A percentile compares a stretch with the other conserved stretches of the same genome.
phyloP scores from a whole-genome alignment of 1,284 basidiomycete genomes.

The Cutaneotrichosporon sp. region DNA sequence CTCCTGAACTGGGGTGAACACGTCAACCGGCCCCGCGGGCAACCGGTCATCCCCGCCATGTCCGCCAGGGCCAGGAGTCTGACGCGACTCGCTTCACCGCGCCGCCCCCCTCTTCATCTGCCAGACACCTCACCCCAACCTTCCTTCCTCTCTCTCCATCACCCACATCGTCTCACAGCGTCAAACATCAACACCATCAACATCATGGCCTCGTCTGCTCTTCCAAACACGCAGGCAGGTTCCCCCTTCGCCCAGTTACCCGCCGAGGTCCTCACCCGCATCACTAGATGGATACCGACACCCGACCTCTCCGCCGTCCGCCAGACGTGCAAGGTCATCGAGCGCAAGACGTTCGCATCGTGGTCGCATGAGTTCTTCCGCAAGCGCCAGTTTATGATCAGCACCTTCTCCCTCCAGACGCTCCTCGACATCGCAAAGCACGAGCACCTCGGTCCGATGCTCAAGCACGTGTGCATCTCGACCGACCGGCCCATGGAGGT shows the following conservation, averaged over 20 bases:
- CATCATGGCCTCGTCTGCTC: neutral
- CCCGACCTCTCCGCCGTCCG: slow-evolving; percentile 13
- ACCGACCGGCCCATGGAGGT: slow-evolving; percentile 4
- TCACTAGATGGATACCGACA: slow-evolving; percentile 16
- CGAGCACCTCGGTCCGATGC: slow-evolving; percentile 5
- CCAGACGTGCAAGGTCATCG: slow-evolving; percentile 17
- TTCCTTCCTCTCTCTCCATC: neutral
- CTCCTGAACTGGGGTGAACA: no score
- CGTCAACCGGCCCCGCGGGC: neutral
- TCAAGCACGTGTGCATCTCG: slow-evolving; percentile 16
- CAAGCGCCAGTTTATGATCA: slow-evolving; percentile 31
- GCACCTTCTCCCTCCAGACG: slow-evolving; percentile 9
- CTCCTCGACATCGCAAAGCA: slow-evolving; percentile 17
- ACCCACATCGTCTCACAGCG: neutral
- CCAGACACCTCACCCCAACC: neutral
- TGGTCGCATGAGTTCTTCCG: slow-evolving; percentile 22
- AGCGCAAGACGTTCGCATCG: slow-evolving; percentile 9
- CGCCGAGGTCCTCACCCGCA: slow-evolving; percentile 16
- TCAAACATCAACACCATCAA: no score
- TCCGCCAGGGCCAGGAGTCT: no score
- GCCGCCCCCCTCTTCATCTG: no score
- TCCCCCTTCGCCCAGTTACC: slow-evolving; percentile 17
- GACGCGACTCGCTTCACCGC: no score
- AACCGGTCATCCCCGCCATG: no score
- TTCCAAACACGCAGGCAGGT: slow-evolving; percentile 3